Conservation (phyloP, 2,329 filamentous ascomycete genomes). For the Trichophyton rubrum region DNA sequence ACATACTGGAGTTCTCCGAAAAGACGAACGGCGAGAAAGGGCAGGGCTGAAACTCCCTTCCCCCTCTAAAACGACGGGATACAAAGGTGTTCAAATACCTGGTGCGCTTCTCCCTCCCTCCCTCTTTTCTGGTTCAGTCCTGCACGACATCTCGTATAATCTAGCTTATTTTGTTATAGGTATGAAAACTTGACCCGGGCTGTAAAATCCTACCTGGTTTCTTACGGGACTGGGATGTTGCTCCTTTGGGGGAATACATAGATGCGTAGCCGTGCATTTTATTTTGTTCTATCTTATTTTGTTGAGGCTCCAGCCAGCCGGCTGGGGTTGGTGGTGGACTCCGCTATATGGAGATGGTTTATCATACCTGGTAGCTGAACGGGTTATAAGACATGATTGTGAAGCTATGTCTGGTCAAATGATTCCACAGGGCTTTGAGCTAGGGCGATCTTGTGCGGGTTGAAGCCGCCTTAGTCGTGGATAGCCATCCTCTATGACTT, state of each 20-base stretch:
- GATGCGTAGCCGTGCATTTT: neutral
- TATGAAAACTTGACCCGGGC: neutral
- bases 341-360: neutral
- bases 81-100: neutral
- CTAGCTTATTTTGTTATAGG: neutral
- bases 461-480: too few species aligned
- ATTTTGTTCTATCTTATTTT: neutral
- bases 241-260: too few species aligned
- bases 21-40: neutral
- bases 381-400: neutral
- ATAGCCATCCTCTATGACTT: neutral
- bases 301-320: neutral
- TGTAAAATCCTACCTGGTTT: neutral
- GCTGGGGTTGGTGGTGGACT: neutral
- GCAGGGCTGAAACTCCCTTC: neutral
- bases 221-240: neutral
- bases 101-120: neutral
- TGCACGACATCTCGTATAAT: conserved; percentile 1
- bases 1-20: neutral
- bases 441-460: too few species aligned
- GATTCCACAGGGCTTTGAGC: neutral
- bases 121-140: neutral
- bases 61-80: neutral
- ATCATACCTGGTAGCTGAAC: too few species aligned
- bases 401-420: neutral